Base-by-base conservation (phyloP, 495 filamentous ascomycete species). In the Aspergillus nidulans region DNA sequence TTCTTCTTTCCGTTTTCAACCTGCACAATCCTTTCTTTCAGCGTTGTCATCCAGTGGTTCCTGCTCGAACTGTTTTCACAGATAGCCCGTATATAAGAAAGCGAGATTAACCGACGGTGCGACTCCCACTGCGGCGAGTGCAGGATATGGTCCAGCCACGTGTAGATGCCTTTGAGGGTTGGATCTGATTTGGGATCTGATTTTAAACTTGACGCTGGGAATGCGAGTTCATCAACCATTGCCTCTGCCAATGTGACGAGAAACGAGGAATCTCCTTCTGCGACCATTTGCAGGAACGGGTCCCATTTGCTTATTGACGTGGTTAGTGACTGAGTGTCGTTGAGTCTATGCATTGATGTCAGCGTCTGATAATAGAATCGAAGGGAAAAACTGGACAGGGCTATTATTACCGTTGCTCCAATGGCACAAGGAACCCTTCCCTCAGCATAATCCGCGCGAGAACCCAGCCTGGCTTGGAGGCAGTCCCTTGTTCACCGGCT, bases 141-240 rank as follows among this genome's bases (percentile, higher is more conserved):
- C 20, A 73, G 53, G 6, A 77, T 63, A 56, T 77, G 72, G 38
- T 64, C 68, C 49, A 77, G 58, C 75, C 75, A 77, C 26, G 69
- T 53, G 45, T 64, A 77, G 6, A 69, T 41, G 3, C 63, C 69
- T 55, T 76, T 69, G 15, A 34, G 61, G 55, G 25, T 40, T 36
- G 4, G 68, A 44, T 56, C 69, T 60, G 9, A 36, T 48, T 12
- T 34, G 30, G 10, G 30, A 12, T 63, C 58, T 10, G 56, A 42
- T 25, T 67, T 50, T 13, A 47, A 24, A n/a, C n/a, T n/a, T 9
- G 52, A 40, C 12, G 45, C 20, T 8, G 63, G 47, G 28, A 72
- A 70, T 2, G 61, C 63, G 24, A 77, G 32, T 7, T 57, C 57
- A 49, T 75, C 60, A 9, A 65, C 65, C 64, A 76, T 55, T 30